phyloP scores from a whole-genome alignment of 108 stramenopile genomes.

The Nannochloropsis oceanica region DNA sequence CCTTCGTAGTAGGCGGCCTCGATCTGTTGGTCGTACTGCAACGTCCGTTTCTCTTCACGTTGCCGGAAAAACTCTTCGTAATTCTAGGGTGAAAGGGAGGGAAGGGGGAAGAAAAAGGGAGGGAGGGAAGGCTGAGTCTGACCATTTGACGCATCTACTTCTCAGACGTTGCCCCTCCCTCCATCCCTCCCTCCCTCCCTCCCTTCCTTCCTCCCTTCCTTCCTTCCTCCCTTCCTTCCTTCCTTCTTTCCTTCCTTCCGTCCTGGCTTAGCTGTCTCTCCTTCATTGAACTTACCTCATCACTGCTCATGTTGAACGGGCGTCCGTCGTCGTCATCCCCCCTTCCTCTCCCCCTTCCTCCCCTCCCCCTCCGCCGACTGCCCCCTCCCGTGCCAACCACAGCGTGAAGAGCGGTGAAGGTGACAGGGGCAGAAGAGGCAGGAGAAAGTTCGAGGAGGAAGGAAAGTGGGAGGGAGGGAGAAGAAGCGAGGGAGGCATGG shows the following conservation, averaged over 20 bases:
- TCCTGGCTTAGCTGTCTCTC: no score
- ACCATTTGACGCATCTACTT: no score
- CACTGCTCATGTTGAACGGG: neutral
- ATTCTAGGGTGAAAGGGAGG: neutral
- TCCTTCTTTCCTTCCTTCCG: neutral
- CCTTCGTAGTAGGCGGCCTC: neutral
- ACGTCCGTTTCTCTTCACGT: neutral
- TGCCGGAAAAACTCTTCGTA: neutral
- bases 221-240: neutral
- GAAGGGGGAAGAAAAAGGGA: neutral
- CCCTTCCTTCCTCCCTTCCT: neutral
- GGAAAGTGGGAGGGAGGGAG: neutral
- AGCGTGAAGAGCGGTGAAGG: neutral
- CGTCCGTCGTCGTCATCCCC: neutral
- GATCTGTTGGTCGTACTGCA: neutral
- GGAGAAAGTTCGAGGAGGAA: no score
- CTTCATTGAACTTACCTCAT: neutral
- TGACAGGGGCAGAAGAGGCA: no score
- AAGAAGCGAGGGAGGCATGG: neutral
- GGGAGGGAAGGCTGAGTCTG: neutral
- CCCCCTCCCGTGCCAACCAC: neutral
- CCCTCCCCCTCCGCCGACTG: neutral
- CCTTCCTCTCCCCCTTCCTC: neutral
- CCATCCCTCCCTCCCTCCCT: neutral
- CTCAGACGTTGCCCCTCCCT: no score